phyloP scores from a whole-genome alignment of 768 basidiomycete genomes.

The Termitomyces sp. region DNA sequence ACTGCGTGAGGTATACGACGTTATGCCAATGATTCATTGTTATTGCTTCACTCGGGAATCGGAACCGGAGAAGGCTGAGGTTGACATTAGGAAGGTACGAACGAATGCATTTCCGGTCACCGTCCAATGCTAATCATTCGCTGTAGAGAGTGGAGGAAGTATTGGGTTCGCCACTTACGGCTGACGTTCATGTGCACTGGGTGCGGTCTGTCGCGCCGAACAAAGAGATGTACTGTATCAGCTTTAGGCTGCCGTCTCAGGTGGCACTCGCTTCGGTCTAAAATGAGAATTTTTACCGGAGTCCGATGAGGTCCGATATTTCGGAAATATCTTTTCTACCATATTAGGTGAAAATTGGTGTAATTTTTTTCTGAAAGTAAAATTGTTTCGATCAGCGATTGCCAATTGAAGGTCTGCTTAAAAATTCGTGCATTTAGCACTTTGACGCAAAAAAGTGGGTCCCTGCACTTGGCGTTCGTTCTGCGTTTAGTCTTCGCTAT shows the following conservation, averaged over 20 bases:
- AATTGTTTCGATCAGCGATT: conserved; percentile 7
- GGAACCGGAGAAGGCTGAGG: conserved; percentile 58
- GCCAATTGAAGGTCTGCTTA: conserved; percentile 10
- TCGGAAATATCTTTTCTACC: neutral
- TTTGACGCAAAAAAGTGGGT: conserved; percentile 13
- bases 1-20: conserved; percentile 41
- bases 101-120: neutral
- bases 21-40: conserved; percentile 91
- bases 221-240: conserved; percentile 98
- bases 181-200: conserved; percentile 53
- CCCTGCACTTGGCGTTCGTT: conserved; percentile 1
- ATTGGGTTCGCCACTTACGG: conserved; percentile 49
- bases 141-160: conserved; percentile 65
- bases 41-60: conserved; percentile 93
- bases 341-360: conserved; percentile 3
- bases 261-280: conserved; percentile 23
- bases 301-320: neutral
- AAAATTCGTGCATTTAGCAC: conserved; percentile 23
- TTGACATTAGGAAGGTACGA: conserved; percentile 78
- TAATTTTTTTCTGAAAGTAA: conserved; percentile 5
- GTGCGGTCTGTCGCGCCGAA: conserved; percentile 93
- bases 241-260: conserved; percentile 51
- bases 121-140: conserved; percentile 11
- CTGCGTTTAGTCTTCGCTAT: conserved; percentile 10
- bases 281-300: neutral